Base-by-base conservation (phyloP, 805 yeast genomes). In the Yamadazyma akitaensis region DNA sequence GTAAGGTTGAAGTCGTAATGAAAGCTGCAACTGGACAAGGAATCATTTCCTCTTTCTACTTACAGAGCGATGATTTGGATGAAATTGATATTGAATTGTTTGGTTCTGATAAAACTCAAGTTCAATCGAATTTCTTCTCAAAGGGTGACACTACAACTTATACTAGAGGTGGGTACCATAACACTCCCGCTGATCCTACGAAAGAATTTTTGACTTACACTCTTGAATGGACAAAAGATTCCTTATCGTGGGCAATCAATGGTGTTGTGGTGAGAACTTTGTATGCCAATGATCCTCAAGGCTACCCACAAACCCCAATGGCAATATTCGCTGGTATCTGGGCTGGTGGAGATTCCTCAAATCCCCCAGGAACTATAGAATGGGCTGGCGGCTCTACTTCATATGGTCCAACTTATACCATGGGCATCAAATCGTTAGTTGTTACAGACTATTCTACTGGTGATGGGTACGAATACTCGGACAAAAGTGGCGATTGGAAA, bases 241-340 rank as follows among this genome's bases (percentile, higher is more conserved):
- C 69, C 7, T 68, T 85, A 35, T 71, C 77, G 8, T 91, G 95
- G 90, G 79, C 77, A 47, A 56, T 88, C 21, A 95, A 91, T 58
- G 95, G 92, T 25, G 59, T 53, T 7, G 71, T 74, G 0, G 80
- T 88, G 9, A 81, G 97, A 71, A 77, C 86, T 1, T 67, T 91
- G 44, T 38, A 48, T n/a, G 73, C 79, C 47, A 66, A 70, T 46
- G 62, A 61, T 47, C 70, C 82, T 18, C 75, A 80, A 59, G 96
- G 96, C 5, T 91, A 79, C 64, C 97, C 97, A 37, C 96, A 90
- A 68, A 71, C 89, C n/a, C 97, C 97, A 41, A 88, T 90, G 91
- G 75, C 70, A 53, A 61, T 85, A 11, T 75, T 70, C 60, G 70
- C 80, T 51, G 92, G 94, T 53, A 67, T 81, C 28, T 85, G 94